These are phyloP conservation scores for Fagus sylvatica DNA, from an alignment of 306 rosid genomes.

Conservation along the genomic window DNA sequence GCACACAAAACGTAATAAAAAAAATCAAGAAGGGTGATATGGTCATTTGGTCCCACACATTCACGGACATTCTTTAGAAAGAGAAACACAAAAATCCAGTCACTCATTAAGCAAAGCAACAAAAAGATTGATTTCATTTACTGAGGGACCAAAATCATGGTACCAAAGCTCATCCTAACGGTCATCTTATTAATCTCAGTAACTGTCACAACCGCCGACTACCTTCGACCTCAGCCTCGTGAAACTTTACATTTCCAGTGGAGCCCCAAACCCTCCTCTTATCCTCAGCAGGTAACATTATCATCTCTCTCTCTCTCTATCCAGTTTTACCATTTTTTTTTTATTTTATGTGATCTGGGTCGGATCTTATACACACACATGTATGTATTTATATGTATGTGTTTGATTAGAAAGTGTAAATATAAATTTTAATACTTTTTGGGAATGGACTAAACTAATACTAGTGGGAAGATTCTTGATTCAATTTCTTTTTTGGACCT, in stretches of 20 bases:
- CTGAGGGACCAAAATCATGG: constrained; percentile 33
- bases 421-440: too few species aligned
- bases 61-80: background rate
- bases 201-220: constrained; percentile 39
- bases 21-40: background rate
- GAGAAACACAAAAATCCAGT: too few species aligned
- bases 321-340: background rate
- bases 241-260: constrained; percentile 61
- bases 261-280: constrained; percentile 43
- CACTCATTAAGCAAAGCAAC: background rate
- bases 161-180: constrained; percentile 28
- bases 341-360: background rate
- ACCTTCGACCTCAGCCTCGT: constrained; percentile 81
- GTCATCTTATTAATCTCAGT: constrained; percentile 30
- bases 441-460: too few species aligned
- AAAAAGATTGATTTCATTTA: background rate
- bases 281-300: constrained; percentile 68
- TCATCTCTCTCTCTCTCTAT: background rate
- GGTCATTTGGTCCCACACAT: background rate
- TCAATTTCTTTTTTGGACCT: background rate
- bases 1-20: background rate
- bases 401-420: too few species aligned
- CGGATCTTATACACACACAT: background rate
- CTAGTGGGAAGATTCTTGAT: background rate
- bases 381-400: too few species aligned